phyloP scores from a whole-genome alignment of 2,329 filamentous ascomycete genomes.

The Aspergillus viridinutans region DNA sequence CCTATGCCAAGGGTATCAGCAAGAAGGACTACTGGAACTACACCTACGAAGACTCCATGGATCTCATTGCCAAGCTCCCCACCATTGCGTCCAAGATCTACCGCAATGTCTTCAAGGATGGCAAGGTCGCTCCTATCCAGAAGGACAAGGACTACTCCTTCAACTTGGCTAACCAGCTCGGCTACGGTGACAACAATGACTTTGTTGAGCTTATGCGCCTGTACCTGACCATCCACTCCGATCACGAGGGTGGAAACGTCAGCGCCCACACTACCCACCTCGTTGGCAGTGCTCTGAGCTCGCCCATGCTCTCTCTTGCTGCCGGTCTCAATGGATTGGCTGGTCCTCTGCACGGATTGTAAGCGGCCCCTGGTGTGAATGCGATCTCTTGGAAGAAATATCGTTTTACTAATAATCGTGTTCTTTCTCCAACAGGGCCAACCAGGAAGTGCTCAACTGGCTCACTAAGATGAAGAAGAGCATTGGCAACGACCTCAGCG shows the following conservation, averaged over 20 bases:
- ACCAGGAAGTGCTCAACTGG: slow-evolving; percentile 99
- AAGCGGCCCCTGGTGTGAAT: slow-evolving; percentile 15
- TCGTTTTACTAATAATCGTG: slow-evolving; percentile 15
- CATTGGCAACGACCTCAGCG: slow-evolving; percentile 89
- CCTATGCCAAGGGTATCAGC: slow-evolving; percentile 97
- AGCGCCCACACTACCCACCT: slow-evolving; percentile 97
- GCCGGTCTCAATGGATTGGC: slow-evolving; percentile 97
- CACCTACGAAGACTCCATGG: slow-evolving; percentile 99
- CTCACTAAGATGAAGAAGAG: slow-evolving; percentile 97
- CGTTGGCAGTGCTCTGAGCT: slow-evolving; percentile 93
- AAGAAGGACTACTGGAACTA: slow-evolving; percentile 99
- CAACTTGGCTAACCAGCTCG: slow-evolving; percentile 99
- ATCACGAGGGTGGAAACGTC: slow-evolving; percentile 99
- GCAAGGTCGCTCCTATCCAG: slow-evolving; percentile 92
- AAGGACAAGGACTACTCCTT: slow-evolving; percentile 99
- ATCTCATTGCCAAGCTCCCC: slow-evolving; percentile 98
- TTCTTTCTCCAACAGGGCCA: slow-evolving; percentile 53
- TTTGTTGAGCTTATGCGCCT: slow-evolving; percentile 98
- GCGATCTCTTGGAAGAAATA: not conserved
- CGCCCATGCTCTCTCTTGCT: slow-evolving; percentile 91
- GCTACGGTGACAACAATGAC: slow-evolving; percentile 90
- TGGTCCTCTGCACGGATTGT: slow-evolving; percentile 93
- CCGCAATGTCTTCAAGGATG: slow-evolving; percentile 99
- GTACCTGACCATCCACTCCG: slow-evolving; percentile 99
- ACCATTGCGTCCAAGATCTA: slow-evolving; percentile 98